Evolutionary conservation across 2,329 filamentous ascomycete genomes (phyloP), one percentile per base, ranked within the genome.

Genomic region (Colletotrichum musae): DNA sequence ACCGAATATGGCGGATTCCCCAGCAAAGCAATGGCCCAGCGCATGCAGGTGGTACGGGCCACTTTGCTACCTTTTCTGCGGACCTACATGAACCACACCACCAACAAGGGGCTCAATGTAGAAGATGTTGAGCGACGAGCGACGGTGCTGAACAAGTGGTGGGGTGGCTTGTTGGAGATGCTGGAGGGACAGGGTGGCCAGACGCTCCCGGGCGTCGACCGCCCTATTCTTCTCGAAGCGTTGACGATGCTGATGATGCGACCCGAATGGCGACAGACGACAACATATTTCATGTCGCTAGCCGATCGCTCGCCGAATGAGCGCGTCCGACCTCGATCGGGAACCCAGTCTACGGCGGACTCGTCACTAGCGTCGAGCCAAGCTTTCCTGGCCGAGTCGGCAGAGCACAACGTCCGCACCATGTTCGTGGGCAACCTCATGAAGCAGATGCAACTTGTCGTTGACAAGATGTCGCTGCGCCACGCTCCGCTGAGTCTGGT

Each of bases 61-160:
- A 86, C 88, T 1, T 85, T 97, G 4, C 80, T 97, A 18, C 93
- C 94, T 0, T 97, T 97, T 74, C 82, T 98, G 51, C 87, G 89
- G 66, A 90, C 88, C 59, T 91, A 94, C 74, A 87, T 88, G 69
- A 82, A 87, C 41, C 91, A 95, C 75, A 82, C 88, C 1, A 94
- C 93, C 9, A 92, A 89, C 74, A 82, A 80, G 68, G 77, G 78
- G 16, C 83, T 97, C 53, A 84, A 88, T n/a, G 86, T 93, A 2
- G 94, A 97, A 81, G 94, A 97, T 77, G 81, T 97, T 52, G 94
- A 98, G 75, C 88, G 92, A 43, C 88, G 95, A 69, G 88, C 92
- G 2, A 90, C 90, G 52, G 93, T 97, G 56, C 82, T 97, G 67
- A 94, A 96, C 78, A 95, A 93, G 77, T 98, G 95, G 95, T 98